Base-by-base conservation (phyloP, 2,329 filamentous ascomycete genomes). In the Sporothrix schenckii region DNA sequence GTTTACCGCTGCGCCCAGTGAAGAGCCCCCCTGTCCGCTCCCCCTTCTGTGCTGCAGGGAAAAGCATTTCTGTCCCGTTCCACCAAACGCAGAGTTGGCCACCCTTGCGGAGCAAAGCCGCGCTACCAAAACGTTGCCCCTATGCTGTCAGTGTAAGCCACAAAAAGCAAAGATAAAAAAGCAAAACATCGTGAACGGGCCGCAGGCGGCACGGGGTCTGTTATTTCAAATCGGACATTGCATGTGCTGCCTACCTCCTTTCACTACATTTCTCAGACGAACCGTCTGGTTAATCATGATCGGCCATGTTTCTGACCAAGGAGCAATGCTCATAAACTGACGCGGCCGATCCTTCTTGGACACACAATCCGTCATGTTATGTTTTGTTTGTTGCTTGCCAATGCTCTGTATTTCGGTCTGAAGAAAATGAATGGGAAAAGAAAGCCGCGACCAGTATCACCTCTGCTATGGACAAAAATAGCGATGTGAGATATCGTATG, bases 21-120 rank as follows among this genome's bases (percentile, higher is more conserved):
- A 10, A 56, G 6, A 19, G 34, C 30, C 34, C 19, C 19, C n/a
- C 16, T 19, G 54, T 27, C 54, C 27, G 39, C 27, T 39, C 30
- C 30, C 30, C 30, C 3, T 34, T 7, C 30, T 5, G 30, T 34
- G n/a, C n/a, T 34, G 30, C 19, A 58, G 39, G 39, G n/a, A 30
- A 41, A 60, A n/a, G 56, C 30, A n/a, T 24, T 24, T 47, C 58
- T 16, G 47, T 16, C 34, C 56, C 19, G 4, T 61, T 61, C 56
- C 56, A 61, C 34, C 39, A 63, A 47, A 63, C 58, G 39, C 58
- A n/a, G 58, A 63, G 41, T 47, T 39, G 58, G 58, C 39, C 58
- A 39, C 39, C 19, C 56, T 16, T 34, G 6, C 34, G 1, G 34
- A 9, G 34, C 19, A 16, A 13, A 61, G 58, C 10, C 56, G 39